These are phyloP conservation scores for Phytophthora europaea DNA, from an alignment of 352 stramenopile species.

Conservation along the genomic window DNA sequence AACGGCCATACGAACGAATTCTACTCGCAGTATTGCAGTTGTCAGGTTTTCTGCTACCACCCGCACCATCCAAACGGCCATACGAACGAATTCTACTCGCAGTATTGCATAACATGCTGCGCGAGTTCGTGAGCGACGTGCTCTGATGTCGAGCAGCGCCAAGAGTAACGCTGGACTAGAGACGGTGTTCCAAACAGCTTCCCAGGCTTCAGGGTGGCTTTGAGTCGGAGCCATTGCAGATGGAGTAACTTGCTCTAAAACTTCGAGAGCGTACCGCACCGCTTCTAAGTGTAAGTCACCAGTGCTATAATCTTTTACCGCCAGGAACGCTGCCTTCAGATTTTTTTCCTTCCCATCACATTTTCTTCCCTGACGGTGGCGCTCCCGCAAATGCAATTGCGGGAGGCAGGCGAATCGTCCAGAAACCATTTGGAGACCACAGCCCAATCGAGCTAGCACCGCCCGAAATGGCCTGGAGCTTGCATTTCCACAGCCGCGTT, in stretches of 20 bases:
- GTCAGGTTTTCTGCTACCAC: conserved; percentile 6
- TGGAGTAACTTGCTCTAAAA: conserved; percentile 51
- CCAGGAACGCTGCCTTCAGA: conserved; percentile 49
- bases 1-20: conserved; percentile 56
- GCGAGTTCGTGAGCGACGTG: conserved; percentile 70
- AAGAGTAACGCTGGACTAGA: conserved; percentile 79
- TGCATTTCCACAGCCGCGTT: conserved; percentile 26
- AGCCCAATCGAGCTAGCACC: conserved; percentile 67
- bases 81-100: conserved; percentile 59
- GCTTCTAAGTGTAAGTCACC: conserved; percentile 63
- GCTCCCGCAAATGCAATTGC: conserved; percentile 54
- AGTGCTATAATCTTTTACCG: conserved; percentile 59
- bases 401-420: conserved; percentile 65
- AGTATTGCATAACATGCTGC: conserved; percentile 65
- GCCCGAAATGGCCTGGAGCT: conserved; percentile 61
- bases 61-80: conserved; percentile 48
- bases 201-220: conserved; percentile 44
- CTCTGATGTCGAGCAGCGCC: conserved; percentile 56
- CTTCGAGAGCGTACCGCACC: conserved; percentile 68
- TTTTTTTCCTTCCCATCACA: conserved; percentile 11
- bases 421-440: conserved; percentile 65
- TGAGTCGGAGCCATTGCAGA: conserved; percentile 41
- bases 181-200: conserved; percentile 49
- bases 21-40: conserved; percentile 55
- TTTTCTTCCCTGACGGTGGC: conserved; percentile 14